Conservation (phyloP, 148 eudicot genomes). For the Rhododendron ferrugineum region DNA sequence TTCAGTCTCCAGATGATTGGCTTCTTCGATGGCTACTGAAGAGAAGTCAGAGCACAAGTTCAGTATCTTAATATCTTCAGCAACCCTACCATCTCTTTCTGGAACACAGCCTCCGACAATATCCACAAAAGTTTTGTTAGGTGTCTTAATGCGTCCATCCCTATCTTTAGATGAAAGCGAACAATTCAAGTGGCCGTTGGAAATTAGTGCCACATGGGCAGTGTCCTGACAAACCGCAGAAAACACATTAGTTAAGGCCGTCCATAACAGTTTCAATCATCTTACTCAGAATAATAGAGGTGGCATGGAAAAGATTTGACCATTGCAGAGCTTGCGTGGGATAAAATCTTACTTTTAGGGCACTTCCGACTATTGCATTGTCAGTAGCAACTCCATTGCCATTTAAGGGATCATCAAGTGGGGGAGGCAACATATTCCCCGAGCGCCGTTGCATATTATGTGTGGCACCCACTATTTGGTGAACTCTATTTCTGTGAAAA, state of each 20-base stretch:
- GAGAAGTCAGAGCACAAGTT: conserved; percentile 32
- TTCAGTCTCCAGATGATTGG: conserved; percentile 12
- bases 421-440: conserved; percentile 77
- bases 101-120: conserved; percentile 35
- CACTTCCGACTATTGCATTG: conserved; percentile 33
- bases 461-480: conserved; percentile 76
- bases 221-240: conserved; percentile 29
- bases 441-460: conserved; percentile 56
- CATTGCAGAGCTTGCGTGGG: not conserved
- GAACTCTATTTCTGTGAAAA: conserved; percentile 61
- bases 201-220: conserved; percentile 12
- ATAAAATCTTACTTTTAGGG: conserved; percentile 44
- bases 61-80: conserved; percentile 28
- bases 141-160: conserved; percentile 21
- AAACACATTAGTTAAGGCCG: conserved; percentile 7
- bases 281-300: not conserved
- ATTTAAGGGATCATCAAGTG: conserved; percentile 47
- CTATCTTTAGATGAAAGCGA: conserved; percentile 20
- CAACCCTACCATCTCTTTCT: conserved; percentile 27
- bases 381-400: conserved; percentile 28
- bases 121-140: conserved; percentile 46
- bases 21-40: conserved; percentile 22
- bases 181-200: conserved; percentile 18
- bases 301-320: not conserved
- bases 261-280: not conserved